These are phyloP conservation scores for Avena sativa DNA, from an alignment of 176 grass and related monocot genomes.

Conservation along the genomic window DNA sequence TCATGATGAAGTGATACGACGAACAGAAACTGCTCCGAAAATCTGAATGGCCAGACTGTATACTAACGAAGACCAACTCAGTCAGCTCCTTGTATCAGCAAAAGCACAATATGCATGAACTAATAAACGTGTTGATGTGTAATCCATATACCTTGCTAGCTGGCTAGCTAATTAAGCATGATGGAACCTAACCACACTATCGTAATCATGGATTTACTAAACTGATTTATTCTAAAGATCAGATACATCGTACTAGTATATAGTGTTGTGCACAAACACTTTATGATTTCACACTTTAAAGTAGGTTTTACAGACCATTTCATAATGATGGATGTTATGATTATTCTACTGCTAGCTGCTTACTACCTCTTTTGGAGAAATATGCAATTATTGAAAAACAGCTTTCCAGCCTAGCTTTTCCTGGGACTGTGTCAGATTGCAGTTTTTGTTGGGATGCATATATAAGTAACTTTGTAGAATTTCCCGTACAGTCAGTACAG, in stretches of 20 bases:
- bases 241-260: constrained; percentile 14
- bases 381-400: constrained; percentile 55
- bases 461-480: constrained; percentile 3
- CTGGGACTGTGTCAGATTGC: constrained; percentile 38
- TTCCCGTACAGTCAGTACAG: background rate
- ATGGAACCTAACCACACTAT: background rate
- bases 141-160: background rate
- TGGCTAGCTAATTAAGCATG: background rate
- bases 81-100: background rate
- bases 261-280: background rate
- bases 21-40: no score
- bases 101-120: background rate
- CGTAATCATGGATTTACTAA: background rate
- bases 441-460: constrained; percentile 54
- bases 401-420: constrained; percentile 46
- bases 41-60: no score
- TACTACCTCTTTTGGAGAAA: constrained; percentile 41
- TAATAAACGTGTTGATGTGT: background rate
- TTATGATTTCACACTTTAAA: constrained; percentile 35
- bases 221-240: background rate
- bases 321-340: constrained; percentile 48
- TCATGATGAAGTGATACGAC: background rate
- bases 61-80: background rate
- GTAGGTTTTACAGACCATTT: constrained; percentile 24
- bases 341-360: constrained; percentile 30